Base-by-base conservation (phyloP, 2,329 filamentous ascomycete genomes). In the Pseudogymnoascus sp. region DNA sequence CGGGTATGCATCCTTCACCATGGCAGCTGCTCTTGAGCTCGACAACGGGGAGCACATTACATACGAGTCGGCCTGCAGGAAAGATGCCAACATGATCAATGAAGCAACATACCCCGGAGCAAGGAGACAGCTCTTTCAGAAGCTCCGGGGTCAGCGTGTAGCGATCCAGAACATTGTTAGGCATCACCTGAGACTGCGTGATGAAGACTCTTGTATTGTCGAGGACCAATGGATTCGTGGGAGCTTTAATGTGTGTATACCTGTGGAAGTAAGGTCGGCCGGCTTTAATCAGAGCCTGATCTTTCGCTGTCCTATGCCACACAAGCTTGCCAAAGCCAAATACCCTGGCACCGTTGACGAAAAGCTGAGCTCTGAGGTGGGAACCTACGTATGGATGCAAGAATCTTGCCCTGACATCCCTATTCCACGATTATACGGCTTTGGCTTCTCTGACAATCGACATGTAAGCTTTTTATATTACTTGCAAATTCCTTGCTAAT, bases 241-340 rank as follows among this genome's bases (percentile, higher is more conserved):
- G n/a, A 69, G 67, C 67, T 75, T 75, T 66, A 75, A 76, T 66
- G 62, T 75, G 28, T 76, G 71, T 64, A 68, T 76, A 60, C 69
- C 69, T 47, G 64, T 75, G 18, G 66, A 71, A 60, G 69, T 73
- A 63, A 61, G 62, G 35, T 71, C 67, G 21, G 62, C 50, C n/a
- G 59, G 31, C 63, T 64, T 37, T 62, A 10, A 56, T 16, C 60
- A 65, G 61, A 72, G 61, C 18, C 53, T 75, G n/a, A 69, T 70
- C 44, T 68, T 70, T 65, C 67, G 67, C 31, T 69, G 68, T 66
- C 66, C 68, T 66, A 67, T 69, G 65, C 67, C 65, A 67, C 67
- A 70, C 64, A 67, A 68, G 67, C 67, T 68, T 65, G 67, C 66
- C 23, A 65, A 69, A 68, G 64, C 44, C 53, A 67, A 50, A 38